Evolutionary conservation across 495 filamentous ascomycete genomes (phyloP), one percentile per base, ranked within the genome.

Genomic region (Aspergillus nanangensis): DNA sequence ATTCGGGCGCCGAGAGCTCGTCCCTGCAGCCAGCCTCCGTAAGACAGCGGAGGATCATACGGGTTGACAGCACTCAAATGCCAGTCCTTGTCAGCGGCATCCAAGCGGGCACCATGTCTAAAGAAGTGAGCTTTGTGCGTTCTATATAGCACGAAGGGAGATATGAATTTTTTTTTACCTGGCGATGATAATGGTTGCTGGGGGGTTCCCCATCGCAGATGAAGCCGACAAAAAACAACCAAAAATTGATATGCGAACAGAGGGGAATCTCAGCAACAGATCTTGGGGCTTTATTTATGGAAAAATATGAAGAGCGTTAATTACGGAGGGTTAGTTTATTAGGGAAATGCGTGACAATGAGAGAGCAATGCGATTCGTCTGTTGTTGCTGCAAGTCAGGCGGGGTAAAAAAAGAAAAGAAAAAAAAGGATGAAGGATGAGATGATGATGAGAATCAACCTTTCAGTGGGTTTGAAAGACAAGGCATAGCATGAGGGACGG

Each of bases 1-100:
- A 99, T 95, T 31, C 90, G 81, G 14, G 76, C 70, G 3, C 93
- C 93, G 2, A 96, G 71, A 8, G 79, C 80, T 48, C 84, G 83
- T 40, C 85, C 82, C 60, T 96, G 92, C 15, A 79, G 78, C 90
- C 91, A 97, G 35, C 93, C 93, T 48, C 89, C 86, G 58, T 96
- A 97, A 13, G 91, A 96, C 37, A 99, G 76, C 33, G 94, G 93
- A 34, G 93, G 87, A 49, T 99, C 92, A 71, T 97, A 97, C 4
- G 93, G 94, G 3, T 87, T 92, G 3, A 90, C 84, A 4, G 94
- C 95, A n/a, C 87, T 84, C 10, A 96, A 75, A 67, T 96, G 90
- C 93, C 93, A 99, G 64, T 89, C 77, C 58, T 88, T 87, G 70
- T 97, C 90, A 48, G 90, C 88, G 35, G 88, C 87, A 62, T 99